Evolutionary conservation across 176 grass and related monocot species (phyloP).

Genomic region (Elymus sibiricus): DNA sequence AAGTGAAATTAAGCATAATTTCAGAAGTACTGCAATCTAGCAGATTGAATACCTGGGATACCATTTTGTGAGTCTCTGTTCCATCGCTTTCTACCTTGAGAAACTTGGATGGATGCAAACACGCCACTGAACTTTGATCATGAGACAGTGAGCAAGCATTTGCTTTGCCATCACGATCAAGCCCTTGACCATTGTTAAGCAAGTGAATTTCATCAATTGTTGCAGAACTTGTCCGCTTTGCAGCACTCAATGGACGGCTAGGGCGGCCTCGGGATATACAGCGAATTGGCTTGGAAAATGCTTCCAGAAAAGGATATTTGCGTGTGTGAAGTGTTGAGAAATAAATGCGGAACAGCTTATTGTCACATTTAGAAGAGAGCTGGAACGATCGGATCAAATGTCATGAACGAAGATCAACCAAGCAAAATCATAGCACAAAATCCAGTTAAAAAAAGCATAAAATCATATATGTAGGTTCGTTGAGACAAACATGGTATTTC

Average conservation of each 20-base stretch:
- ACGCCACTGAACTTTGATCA: constrained; percentile 29
- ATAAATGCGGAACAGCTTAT: constrained; percentile 86
- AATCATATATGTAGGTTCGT: not conserved
- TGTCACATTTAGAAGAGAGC: constrained; percentile 97
- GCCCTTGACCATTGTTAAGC: constrained; percentile 28
- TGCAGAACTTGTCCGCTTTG: constrained; percentile 42
- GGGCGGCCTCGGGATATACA: constrained; percentile 89
- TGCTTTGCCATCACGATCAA: constrained; percentile 36
- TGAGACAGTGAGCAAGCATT: constrained; percentile 26
- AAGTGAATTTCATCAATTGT: constrained; percentile 38
- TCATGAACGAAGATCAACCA: constrained; percentile 23
- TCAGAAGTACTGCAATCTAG: not conserved
- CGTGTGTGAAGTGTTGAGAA: constrained; percentile 50
- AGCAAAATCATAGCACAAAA: not conserved
- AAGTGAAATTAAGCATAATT: constrained; percentile 15
- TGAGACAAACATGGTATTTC: not conserved
- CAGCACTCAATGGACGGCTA: constrained; percentile 28
- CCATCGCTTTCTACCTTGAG: constrained; percentile 40
- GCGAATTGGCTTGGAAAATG: constrained; percentile 73
- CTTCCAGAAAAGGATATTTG: constrained; percentile 89
- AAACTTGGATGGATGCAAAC: constrained; percentile 36
- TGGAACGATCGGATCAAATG: constrained; percentile 41
- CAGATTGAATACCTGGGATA: constrained; percentile 34
- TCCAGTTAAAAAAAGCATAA: not conserved
- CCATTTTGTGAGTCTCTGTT: constrained; percentile 29